Base-by-base conservation (phyloP, 768 basidiomycete genomes). In the Rhodotorula taiwanensis region DNA sequence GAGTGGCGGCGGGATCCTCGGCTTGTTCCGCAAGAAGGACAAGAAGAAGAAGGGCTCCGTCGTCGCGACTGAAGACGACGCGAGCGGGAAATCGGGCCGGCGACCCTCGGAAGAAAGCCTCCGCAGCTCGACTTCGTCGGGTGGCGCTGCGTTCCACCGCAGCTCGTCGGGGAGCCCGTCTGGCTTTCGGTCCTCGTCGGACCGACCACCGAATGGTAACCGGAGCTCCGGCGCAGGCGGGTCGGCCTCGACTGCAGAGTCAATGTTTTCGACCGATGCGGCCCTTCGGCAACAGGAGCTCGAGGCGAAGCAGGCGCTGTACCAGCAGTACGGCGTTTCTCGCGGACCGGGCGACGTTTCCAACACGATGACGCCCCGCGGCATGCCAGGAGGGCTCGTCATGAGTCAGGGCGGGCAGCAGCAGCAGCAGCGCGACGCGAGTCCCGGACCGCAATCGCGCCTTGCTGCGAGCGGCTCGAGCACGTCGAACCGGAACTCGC, bases 21-120 rank as follows among this genome's bases (percentile, higher is more conserved):
- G 84, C 0, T 72, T 97, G 52, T 94, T 94, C 74, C 80, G 81
- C 23, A 78, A 86, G 44, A 78, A 77, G 70, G 85, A 83, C 76
- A 91, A 86, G 75, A 83, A 87, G 71, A 88, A 82, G 74, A 80
- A 86, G 77, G 79, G 83, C 54, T 85, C 3, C 36, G 77, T n/a
- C n/a, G n/a, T n/a, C n/a, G n/a, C n/a, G n/a, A n/a, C 66, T n/a
- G 67, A 57, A 18, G 57, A 18, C 23, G 33, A 14, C 68, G 21
- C 33, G 23, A n/a, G 33, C 50, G 21, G 2, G 7, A 18, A 15
- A 4, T 1, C 33, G 2, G 33, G 36, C 36, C 20, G 23, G 23
- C 16, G 68, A 61, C n/a, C 58, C 16, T 55, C 61, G 34, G 69
- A 67, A 55, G 70, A 70, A 5, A 63, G 71, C 54, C 42, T 48